phyloP scores from a whole-genome alignment of 2,329 filamentous ascomycete genomes.

The Diplocarpon mali region DNA sequence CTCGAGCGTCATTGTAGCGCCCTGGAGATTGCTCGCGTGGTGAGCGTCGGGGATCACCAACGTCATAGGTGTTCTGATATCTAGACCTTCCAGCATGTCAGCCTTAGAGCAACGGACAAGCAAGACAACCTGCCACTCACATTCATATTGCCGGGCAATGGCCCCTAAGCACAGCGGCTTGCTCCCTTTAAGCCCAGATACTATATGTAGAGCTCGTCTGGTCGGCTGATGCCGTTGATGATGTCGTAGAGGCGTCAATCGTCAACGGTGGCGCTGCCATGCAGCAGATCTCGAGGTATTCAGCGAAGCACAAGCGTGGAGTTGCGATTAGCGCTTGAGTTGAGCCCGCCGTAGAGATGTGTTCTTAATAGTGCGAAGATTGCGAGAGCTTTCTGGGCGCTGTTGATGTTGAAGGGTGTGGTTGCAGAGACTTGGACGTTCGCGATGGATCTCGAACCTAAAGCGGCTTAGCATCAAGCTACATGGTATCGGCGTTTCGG shows the following conservation, averaged over 20 bases:
- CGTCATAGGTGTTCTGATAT: conserved; percentile 29
- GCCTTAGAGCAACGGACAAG: not conserved
- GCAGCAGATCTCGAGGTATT: not conserved
- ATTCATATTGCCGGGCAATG: conserved; percentile 9
- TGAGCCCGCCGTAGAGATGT: not conserved
- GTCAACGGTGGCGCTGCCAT: not conserved
- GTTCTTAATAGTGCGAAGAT: no score
- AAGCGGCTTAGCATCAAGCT: no score
- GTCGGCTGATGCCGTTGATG: no score
- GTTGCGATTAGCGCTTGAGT: not conserved
- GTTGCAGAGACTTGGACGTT: no score
- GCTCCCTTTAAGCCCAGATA: not conserved
- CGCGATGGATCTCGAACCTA: no score
- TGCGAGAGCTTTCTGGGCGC: no score
- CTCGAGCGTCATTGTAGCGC: conserved; percentile 24
- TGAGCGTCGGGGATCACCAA: conserved; percentile 30
- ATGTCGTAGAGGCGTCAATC: not conserved
- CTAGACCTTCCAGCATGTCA: conserved; percentile 22
- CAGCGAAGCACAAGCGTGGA: not conserved
- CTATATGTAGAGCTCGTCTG: no score
- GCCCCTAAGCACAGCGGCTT: conserved; percentile 3
- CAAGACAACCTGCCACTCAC: conserved; percentile 1
- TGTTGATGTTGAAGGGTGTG: no score
- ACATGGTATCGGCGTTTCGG: no score
- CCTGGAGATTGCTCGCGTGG: conserved; percentile 31